Evolutionary conservation across 2,329 filamentous ascomycete species (phyloP), one percentile per base, ranked within the genome.

Genomic region (Penicillium sp.): DNA sequence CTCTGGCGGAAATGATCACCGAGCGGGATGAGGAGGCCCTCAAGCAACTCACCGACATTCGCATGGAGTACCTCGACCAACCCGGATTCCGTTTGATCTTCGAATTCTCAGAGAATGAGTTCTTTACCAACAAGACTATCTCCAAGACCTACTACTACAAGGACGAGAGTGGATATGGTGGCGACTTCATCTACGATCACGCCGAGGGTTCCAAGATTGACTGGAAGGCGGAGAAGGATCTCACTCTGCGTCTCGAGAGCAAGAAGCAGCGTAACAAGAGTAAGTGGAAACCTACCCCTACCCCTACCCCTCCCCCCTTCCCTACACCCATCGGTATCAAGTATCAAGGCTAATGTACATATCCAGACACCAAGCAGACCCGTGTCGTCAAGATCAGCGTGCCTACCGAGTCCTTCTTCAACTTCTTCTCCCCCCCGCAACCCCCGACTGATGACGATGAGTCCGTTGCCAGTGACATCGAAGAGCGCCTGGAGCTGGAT

Each of bases 261-360:
- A 99, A 99, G 87, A 99, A 99, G 85, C 95, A 99, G 82, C 87
- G 95, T 64, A 99, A 99, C 82, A 99, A 98, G 87, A 98, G 95
- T 99, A 83, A 81, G 86, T 75, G 21, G 14, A 33, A 13, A 13
- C 2, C 10, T 26, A 7, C 19, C 16, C 1, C 6, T 3, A 8
- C 6, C 16, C 6, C 14, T 33, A 19, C 19, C 19, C 6, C 14
- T 33, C 1, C 19, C 19, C 19, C 19, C 19, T 19, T 19, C 19
- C 19, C 19, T 19, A 19, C 19, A 1, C 13, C 10, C 16, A 25
- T 21, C 31, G 26, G 14, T 29, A 16, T n/a, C 26, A 14, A 44
- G 16, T 14, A 33, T 23, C 13, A 10, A 14, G 26, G 29, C 44
- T 57, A 50, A 54, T 10, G 31, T 33, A 60, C 69, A 59, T 54